A percentile compares a stretch with the other conserved stretches of the same genome.
These are phyloP conservation scores for Keithomyces neogunnii DNA, from an alignment of 2,329 filamentous ascomycete genomes.

Conservation along the genomic window DNA sequence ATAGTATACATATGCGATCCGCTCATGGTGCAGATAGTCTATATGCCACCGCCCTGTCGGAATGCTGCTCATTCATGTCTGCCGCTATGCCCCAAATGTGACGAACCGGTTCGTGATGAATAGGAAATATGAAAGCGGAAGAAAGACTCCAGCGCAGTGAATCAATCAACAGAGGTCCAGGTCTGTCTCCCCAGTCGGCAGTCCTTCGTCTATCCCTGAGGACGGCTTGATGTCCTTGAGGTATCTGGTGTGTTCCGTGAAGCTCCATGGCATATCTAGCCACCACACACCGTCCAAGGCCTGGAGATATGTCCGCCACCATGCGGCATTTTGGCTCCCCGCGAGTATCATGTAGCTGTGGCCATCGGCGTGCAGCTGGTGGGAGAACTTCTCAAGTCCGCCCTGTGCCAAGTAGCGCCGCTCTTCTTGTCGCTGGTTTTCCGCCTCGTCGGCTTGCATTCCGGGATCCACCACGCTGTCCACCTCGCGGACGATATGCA, in stretches of 20 bases:
- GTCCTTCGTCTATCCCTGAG: neutral
- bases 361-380: slow-evolving; percentile 12
- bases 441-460: slow-evolving; percentile 14
- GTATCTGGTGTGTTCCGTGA: slow-evolving; percentile 13
- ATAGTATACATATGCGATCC: neutral
- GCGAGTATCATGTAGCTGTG: slow-evolving; percentile 18
- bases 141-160: neutral
- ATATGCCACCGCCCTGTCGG: neutral
- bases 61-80: no score
- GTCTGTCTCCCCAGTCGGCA: neutral
- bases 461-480: slow-evolving; percentile 18
- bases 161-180: neutral
- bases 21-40: neutral
- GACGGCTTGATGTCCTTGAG: neutral
- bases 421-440: slow-evolving; percentile 15
- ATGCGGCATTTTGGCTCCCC: slow-evolving; percentile 17
- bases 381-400: slow-evolving; percentile 13
- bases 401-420: slow-evolving; percentile 12
- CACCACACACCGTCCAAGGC: slow-evolving; percentile 19
- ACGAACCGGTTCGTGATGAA: neutral
- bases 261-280: slow-evolving; percentile 18
- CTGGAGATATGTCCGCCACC: slow-evolving; percentile 17
- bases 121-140: no score
- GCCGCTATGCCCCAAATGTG: neutral
- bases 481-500: slow-evolving; percentile 19